Evolutionary conservation across 2,329 filamentous ascomycete genomes (phyloP), one percentile per base, ranked within the genome.

Genomic region (Diaporthe vaccinii): DNA sequence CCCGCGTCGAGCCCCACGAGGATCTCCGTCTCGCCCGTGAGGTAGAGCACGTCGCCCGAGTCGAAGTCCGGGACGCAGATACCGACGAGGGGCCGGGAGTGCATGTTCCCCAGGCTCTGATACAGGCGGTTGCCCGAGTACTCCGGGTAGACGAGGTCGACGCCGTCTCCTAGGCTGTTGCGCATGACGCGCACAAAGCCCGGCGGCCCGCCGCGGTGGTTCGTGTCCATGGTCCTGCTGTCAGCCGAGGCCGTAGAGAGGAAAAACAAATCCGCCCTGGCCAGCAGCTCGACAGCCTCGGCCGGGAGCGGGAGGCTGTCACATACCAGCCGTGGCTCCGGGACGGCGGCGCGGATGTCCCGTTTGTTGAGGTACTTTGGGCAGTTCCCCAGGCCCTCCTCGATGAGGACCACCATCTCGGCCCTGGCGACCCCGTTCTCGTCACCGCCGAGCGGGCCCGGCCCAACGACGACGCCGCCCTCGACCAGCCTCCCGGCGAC

Each of bases 311-410:
- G 84, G 12, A 85, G 76, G 2, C 81, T 79, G 46, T 80, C 80
- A 44, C 84, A 83, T 5, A 83, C 80, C 6, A 85, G 80, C 46
- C 77, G 72, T 5, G 93, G 90, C 20, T 86, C 81, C 2, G 93
- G 88, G 0, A 86, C 76, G 59, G 89, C 87, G 7, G 89, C 87
- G 2, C 84, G 81, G 53, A 97, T 90, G 2, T 86, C 85, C 81
- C 94, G 95, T 79, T 90, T 91, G 82, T 96, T 97, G 46, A 98
- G 82, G 79, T 98, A 98, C 83, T 98, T 98, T 2, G 95, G 95
- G 79, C 95, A 97, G 79, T 97, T 97, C 0, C 94, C 92, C 85
- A 97, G 80, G 78, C 91, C 93, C 82, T 94, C 92, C 44, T 93
- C 89, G 74, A 97, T 91, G 55, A 89, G 89, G 59, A 95, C 86